Evolutionary conservation across 1,139 yeast species (phyloP), one percentile per base, ranked within the genome.

Genomic region (Groenewaldozyma auringiensis): DNA sequence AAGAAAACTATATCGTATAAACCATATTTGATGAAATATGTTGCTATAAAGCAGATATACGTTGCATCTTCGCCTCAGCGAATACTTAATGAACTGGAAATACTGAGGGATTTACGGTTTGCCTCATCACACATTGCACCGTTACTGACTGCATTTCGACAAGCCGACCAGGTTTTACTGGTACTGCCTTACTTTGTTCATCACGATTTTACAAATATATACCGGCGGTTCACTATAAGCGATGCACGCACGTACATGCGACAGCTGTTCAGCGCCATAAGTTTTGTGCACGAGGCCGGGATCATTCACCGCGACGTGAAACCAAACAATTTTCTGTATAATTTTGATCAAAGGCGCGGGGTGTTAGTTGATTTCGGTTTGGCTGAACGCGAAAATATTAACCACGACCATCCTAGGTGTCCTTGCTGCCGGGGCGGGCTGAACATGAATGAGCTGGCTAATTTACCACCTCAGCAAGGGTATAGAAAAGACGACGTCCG

Each of bases 31-130:
- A 69, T 71, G 50, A 79, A 82, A 16, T 73, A 78, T 45, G 98
- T 94, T 48, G 99, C 99, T 3, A 70, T 92, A 55, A 92, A 92
- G 64, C 80, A 94, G 59, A 88, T 92, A 45, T 89, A 89, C 63
- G 98, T 89, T 22, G 94, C 98, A 0, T 86, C 96, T 1, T 87
- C 96, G 4, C 96, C 97, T 1, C 81, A 78, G 53, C 75, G 99
- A 62, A 89, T 92, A 43, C 79, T 78, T 56, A 88, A 88, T 63
- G 99, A 92, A 64, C 72, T 92, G 54, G 82, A 82, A 53, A 69
- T 92, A 44, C 71, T 92, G 34, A 81, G 83, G 60, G 75, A 75
- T 49, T 67, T 89, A 42, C 31, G 44, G n/a, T 60, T 74, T 13
- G 88, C 89, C 1, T 81, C 83, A 51, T 71, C 78, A 1, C 78